Conservation (phyloP, 1,139 yeast genomes). For the Scheffersomyces quercinus region DNA sequence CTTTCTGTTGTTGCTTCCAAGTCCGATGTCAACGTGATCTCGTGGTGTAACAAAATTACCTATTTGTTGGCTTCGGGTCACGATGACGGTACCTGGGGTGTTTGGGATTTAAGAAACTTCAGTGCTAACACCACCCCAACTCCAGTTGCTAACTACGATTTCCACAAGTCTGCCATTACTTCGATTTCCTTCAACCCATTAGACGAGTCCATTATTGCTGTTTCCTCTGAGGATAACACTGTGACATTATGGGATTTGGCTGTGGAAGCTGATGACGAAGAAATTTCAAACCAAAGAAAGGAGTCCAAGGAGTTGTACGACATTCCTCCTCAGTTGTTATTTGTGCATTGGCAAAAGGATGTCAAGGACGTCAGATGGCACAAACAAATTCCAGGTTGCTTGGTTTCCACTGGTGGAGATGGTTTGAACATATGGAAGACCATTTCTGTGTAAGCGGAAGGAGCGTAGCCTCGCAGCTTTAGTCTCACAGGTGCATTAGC, state of each 20-base stretch:
- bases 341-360: constrained; percentile 97
- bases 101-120: constrained; percentile 95
- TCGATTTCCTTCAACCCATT: constrained; percentile 92
- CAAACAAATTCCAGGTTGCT: constrained; percentile 91
- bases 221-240: constrained; percentile 93
- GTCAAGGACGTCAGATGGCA: constrained; percentile 99
- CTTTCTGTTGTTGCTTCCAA: constrained; percentile 79
- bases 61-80: constrained; percentile 93
- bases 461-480: neutral
- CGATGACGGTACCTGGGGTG: constrained; percentile 97
- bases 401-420: constrained; percentile 93
- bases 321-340: constrained; percentile 92
- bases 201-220: constrained; percentile 94
- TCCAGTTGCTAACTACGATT: constrained; percentile 90
- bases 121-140: constrained; percentile 57
- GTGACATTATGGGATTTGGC: constrained; percentile 97
- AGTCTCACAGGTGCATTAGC: neutral
- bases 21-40: constrained; percentile 89
- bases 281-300: constrained; percentile 73
- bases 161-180: constrained; percentile 92
- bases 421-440: constrained; percentile 97
- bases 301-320: constrained; percentile 80
- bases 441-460: constrained; percentile 65
- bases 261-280: constrained; percentile 96
- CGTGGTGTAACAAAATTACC: constrained; percentile 90